A percentile compares a stretch with the other conserved stretches of the same genome.
Evolutionary conservation across 2,329 filamentous ascomycete genomes (phyloP).

Genomic region (Herpotrichia juniperi): DNA sequence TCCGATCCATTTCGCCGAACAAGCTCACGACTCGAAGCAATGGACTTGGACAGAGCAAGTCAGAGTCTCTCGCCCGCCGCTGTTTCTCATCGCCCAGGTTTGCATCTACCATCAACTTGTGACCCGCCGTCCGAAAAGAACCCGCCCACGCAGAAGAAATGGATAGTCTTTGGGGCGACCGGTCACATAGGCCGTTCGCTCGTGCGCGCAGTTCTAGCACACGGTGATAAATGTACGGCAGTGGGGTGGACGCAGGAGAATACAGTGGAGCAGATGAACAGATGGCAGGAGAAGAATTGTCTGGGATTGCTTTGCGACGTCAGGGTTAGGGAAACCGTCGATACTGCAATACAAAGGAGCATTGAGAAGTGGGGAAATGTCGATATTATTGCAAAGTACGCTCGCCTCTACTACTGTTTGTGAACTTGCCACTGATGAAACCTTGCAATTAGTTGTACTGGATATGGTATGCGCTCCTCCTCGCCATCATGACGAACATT

Average conservation of each 20-base stretch:
- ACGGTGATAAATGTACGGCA: conserved; percentile 83
- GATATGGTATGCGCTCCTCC: conserved; percentile 66
- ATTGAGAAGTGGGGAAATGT: conserved; percentile 79
- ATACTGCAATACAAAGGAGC: conserved; percentile 70
- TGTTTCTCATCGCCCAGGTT: conserved; percentile 45
- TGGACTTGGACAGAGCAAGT: conserved; percentile 44
- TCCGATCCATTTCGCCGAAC: conserved; percentile 1
- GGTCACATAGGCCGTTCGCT: conserved; percentile 94
- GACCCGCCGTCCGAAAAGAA: conserved; percentile 78
- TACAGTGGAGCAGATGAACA: conserved; percentile 72
- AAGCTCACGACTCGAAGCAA: conserved; percentile 19
- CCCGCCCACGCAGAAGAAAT: conserved; percentile 77
- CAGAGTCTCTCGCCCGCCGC: conserved; percentile 45
- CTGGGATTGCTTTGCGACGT: conserved; percentile 90
- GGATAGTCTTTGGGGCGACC: conserved; percentile 97
- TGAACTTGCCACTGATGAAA: background rate
- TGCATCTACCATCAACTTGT: conserved; percentile 79
- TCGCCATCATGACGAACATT: background rate
- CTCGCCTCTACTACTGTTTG: background rate
- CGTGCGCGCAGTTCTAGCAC: conserved; percentile 78
- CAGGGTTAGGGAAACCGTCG: conserved; percentile 78
- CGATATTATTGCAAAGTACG: conserved; percentile 82
- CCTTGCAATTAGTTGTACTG: conserved; percentile 66
- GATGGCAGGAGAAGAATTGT: conserved; percentile 70
- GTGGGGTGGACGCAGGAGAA: conserved; percentile 86